A percentile compares a stretch with the other conserved stretches of the same genome.
phyloP scores from a whole-genome alignment of 345 rosid species.

The Melaleuca alternifolia region DNA sequence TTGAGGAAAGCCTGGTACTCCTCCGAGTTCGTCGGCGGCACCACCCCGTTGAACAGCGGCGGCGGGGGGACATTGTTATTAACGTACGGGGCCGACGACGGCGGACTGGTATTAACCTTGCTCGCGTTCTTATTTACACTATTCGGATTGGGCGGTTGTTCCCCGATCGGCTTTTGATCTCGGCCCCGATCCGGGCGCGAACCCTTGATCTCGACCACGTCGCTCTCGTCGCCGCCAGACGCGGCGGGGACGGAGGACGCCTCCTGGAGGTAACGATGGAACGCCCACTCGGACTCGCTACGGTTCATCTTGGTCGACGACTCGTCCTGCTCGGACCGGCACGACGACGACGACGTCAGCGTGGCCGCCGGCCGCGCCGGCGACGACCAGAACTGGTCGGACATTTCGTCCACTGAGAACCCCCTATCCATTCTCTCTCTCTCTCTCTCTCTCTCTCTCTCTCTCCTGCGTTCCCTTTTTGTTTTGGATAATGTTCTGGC shows the following conservation, averaged over 20 bases:
- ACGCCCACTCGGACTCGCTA: constrained; percentile 77
- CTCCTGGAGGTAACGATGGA: constrained; percentile 54
- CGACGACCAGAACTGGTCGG: constrained; percentile 42
- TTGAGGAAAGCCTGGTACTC: constrained; percentile 49
- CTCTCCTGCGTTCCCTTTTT: background rate
- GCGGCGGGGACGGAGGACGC: constrained; percentile 14
- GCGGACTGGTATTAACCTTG: background rate
- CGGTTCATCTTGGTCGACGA: constrained; percentile 26
- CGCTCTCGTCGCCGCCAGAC: constrained; percentile 7
- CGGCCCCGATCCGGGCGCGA: background rate
- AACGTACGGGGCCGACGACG: background rate
- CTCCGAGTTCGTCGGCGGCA: constrained; percentile 24
- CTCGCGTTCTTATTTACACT: background rate
- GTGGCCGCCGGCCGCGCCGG: constrained; percentile 1
- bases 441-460: background rate
- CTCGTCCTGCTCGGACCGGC: background rate
- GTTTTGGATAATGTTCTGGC: background rate
- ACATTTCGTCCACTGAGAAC: constrained; percentile 51
- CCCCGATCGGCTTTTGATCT: background rate
- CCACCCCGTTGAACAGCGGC: background rate
- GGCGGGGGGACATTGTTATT: background rate
- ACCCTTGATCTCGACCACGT: constrained; percentile 21
- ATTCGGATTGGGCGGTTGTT: background rate
- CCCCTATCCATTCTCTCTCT: constrained; percentile 33
- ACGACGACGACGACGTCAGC: background rate